These are phyloP conservation scores for Cercospora sp. DNA, from an alignment of 2,329 filamentous ascomycete species.

Conservation along the genomic window DNA sequence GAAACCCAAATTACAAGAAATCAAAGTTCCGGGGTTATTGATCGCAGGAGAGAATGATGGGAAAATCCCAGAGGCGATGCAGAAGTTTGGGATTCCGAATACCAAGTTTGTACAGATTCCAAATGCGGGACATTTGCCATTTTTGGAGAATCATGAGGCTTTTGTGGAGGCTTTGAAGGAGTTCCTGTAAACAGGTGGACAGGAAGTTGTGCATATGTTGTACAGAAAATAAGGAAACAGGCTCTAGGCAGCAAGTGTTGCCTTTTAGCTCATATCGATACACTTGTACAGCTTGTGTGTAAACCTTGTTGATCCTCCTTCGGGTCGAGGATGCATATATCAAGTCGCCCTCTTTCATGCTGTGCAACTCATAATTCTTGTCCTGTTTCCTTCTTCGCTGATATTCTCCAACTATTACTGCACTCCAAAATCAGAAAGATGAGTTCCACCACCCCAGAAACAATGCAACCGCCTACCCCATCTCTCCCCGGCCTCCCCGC, in stretches of 20 bases:
- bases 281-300: neutral
- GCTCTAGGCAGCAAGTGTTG: neutral
- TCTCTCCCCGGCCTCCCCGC: neutral
- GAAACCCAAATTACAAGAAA: slow-evolving; percentile 55
- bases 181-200: slow-evolving; percentile 43
- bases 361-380: neutral
- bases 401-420: neutral
- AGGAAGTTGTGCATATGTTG: neutral
- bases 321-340: neutral
- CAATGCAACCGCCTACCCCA: neutral
- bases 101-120: slow-evolving; percentile 66
- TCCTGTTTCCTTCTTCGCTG: neutral
- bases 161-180: slow-evolving; percentile 65
- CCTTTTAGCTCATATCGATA: neutral
- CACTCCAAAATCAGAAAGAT: neutral
- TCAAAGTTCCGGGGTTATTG: slow-evolving; percentile 63
- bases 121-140: slow-evolving; percentile 76
- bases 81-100: slow-evolving; percentile 57
- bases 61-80: slow-evolving; percentile 76
- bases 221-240: neutral
- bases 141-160: slow-evolving; percentile 71
- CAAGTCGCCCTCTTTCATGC: neutral
- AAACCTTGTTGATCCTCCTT: slow-evolving; percentile 1
- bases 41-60: slow-evolving; percentile 74
- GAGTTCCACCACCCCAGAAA: neutral